Evolutionary conservation across 352 stramenopile genomes (phyloP).

Genomic region (Phytopythium mirpurense): DNA sequence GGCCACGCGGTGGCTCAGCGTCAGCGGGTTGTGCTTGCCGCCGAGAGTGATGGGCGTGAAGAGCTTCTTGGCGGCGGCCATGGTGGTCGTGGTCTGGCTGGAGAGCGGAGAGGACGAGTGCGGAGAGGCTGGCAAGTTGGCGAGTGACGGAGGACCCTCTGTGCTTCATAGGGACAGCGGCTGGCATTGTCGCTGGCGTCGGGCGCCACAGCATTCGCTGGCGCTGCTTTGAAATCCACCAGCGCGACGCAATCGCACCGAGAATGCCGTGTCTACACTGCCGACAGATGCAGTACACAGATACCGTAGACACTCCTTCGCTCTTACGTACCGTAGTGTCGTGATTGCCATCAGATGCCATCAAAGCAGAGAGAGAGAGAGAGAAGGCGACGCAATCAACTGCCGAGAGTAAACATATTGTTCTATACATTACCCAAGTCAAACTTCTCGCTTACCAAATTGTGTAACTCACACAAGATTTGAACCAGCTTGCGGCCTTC

Average conservation of each 20-base stretch:
- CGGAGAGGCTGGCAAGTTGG: too few species aligned
- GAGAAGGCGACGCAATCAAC: background rate
- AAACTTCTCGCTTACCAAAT: too few species aligned
- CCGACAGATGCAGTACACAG: too few species aligned
- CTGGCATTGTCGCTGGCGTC: background rate
- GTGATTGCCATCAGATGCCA: too few species aligned
- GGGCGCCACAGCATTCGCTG: background rate
- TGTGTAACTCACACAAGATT: too few species aligned
- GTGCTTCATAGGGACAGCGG: too few species aligned
- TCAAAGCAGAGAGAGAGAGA: too few species aligned
- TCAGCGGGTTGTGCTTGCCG: constrained; percentile 27
- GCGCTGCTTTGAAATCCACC: background rate
- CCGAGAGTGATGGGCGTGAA: constrained; percentile 25
- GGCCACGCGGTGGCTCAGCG: constrained; percentile 48
- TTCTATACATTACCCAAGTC: background rate
- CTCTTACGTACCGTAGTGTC: too few species aligned
- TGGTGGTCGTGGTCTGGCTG: constrained; percentile 8
- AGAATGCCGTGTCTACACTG: background rate
- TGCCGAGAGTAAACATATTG: background rate
- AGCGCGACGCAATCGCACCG: background rate
- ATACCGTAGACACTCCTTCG: too few species aligned
- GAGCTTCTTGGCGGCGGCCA: constrained; percentile 25
- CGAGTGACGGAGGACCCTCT: too few species aligned
- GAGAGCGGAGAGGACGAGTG: too few species aligned
- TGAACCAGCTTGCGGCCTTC: too few species aligned